A percentile compares a stretch with the other conserved stretches of the same genome.
These are phyloP conservation scores for Lasiosphaeria hispida DNA, from an alignment of 495 filamentous ascomycete species.

Conservation along the genomic window DNA sequence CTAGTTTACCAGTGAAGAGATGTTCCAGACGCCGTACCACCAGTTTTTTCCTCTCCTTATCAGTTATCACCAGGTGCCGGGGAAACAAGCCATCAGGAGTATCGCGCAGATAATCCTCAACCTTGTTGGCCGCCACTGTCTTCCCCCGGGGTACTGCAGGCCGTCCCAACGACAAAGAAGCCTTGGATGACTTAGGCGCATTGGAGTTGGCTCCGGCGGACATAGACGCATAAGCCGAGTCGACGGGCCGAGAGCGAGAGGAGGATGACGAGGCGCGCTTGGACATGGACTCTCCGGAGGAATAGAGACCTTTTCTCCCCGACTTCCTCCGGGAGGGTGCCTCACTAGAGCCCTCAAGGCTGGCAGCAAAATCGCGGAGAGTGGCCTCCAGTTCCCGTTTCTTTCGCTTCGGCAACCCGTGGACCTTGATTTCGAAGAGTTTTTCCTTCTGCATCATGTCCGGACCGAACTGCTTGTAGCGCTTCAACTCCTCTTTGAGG, in stretches of 20 bases:
- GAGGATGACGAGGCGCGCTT: slow-evolving; percentile 51
- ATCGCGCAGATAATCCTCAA: slow-evolving; percentile 59
- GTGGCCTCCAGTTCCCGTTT: slow-evolving; percentile 72
- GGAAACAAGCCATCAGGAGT: slow-evolving; percentile 60
- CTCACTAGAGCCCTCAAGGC: slow-evolving; percentile 46
- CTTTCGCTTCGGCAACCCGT: slow-evolving; percentile 62
- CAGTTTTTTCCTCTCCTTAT: slow-evolving; percentile 66
- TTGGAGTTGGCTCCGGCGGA: slow-evolving; percentile 48
- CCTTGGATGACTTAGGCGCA: slow-evolving; percentile 34
- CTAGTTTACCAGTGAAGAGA: slow-evolving; percentile 69
- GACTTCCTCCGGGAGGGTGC: slow-evolving; percentile 32
- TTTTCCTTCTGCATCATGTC: slow-evolving; percentile 60
- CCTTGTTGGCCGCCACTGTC: slow-evolving; percentile 45
- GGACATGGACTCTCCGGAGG: slow-evolving; percentile 30
- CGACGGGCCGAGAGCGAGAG: slow-evolving; percentile 55
- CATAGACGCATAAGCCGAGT: slow-evolving; percentile 75
- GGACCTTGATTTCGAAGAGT: slow-evolving; percentile 73
- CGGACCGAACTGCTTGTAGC: slow-evolving; percentile 62
- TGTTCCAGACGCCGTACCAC: slow-evolving; percentile 72
- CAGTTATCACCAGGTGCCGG: slow-evolving; percentile 53
- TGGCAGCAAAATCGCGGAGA: slow-evolving; percentile 62
- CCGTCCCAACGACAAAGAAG: slow-evolving; percentile 20
- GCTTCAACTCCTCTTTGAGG: slow-evolving; percentile 64
- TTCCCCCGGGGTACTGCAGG: slow-evolving; percentile 23
- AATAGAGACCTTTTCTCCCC: slow-evolving; percentile 34